Percentiles rank a stretch among this genome's conserved stretches.
Evolutionary conservation across 495 filamentous ascomycete genomes (phyloP).

Genomic region (Talaromyces trachyspermus): DNA sequence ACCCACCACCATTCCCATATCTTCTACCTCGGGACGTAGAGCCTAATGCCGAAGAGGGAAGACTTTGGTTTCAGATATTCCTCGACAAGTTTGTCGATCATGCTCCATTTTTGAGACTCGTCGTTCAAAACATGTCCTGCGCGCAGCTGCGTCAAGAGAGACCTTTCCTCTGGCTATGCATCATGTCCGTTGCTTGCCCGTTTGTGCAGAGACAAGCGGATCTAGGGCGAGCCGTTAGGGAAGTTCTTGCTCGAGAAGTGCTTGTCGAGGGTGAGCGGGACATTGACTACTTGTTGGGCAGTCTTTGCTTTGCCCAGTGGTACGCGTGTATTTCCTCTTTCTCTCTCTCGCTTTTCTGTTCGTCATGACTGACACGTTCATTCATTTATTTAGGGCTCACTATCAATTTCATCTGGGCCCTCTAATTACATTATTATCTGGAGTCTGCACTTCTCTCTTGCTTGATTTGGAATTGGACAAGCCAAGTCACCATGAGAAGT

Average conservation of each 20-base stretch:
- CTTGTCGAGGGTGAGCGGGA: slow-evolving; percentile 35
- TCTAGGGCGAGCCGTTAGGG: slow-evolving; percentile 24
- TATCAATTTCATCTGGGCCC: slow-evolving; percentile 8
- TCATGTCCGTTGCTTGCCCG: slow-evolving; percentile 34
- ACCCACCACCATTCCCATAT: slow-evolving; percentile 14
- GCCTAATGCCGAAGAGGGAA: slow-evolving; percentile 23
- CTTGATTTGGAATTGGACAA: slow-evolving; percentile 43
- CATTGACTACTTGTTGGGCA: slow-evolving; percentile 39
- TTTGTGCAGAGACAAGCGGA: slow-evolving; percentile 21
- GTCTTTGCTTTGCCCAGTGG: slow-evolving; percentile 33
- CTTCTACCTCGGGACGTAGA: slow-evolving; percentile 11
- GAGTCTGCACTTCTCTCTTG: slow-evolving; percentile 40
- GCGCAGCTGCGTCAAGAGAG: slow-evolving; percentile 27
- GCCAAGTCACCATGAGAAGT: slow-evolving; percentile 17
- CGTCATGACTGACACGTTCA: neutral
- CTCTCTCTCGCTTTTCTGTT: too few species aligned
- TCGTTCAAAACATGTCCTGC: slow-evolving; percentile 24
- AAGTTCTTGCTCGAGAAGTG: slow-evolving; percentile 32
- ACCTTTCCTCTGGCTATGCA: slow-evolving; percentile 42
- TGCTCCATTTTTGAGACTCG: slow-evolving; percentile 34
- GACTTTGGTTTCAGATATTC: slow-evolving; percentile 20
- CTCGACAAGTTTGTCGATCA: slow-evolving; percentile 6
- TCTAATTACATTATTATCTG: slow-evolving; percentile 27
- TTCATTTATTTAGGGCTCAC: slow-evolving; percentile 11
- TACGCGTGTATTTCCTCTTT: slow-evolving; percentile 11